Percentiles rank a stretch among this genome's conserved stretches.
These are phyloP conservation scores for Lichtheimia ramosa DNA, from an alignment of 371 early-diverging fungal species.

Conservation along the genomic window DNA sequence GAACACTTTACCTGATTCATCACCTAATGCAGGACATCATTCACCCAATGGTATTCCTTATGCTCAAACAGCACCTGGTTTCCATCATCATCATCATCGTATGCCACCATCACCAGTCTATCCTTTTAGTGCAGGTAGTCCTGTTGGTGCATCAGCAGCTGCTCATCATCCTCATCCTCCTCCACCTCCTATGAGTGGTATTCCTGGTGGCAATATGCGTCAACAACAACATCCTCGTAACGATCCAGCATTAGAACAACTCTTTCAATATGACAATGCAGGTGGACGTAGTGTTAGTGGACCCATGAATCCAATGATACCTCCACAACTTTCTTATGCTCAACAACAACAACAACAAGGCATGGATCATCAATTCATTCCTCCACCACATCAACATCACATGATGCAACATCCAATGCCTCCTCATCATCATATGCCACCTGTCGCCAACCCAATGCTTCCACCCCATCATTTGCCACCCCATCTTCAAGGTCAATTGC, in stretches of 20 bases:
- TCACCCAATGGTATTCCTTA: too few relatives aligned
- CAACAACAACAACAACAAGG: slow-evolving; percentile 19
- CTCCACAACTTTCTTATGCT: slow-evolving; percentile 12
- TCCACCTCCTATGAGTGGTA: neutral
- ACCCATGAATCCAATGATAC: slow-evolving; percentile 17
- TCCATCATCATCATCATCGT: slow-evolving; percentile 3
- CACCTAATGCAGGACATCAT: too few relatives aligned
- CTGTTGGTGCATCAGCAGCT: slow-evolving; percentile 2
- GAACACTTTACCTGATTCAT: neutral
- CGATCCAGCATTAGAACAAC: slow-evolving; percentile 9
- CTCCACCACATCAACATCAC: slow-evolving; percentile 18
- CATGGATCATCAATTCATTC: slow-evolving; percentile 21
- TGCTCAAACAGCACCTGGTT: too few relatives aligned
- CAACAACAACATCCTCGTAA: neutral
- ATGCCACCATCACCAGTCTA: slow-evolving; percentile 15
- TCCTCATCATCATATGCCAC: slow-evolving; percentile 20
- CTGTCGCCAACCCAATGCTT: slow-evolving; percentile 25
- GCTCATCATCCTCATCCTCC: neutral
- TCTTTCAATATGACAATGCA: slow-evolving; percentile 10
- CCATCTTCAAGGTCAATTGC: slow-evolving; percentile 22
- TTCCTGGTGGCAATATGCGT: neutral
- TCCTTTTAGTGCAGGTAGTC: slow-evolving; percentile 5
- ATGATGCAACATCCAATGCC: slow-evolving; percentile 36
- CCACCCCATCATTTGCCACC: slow-evolving; percentile 29
- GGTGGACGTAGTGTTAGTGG: slow-evolving; percentile 3